phyloP scores from a whole-genome alignment of 805 yeast genomes.

The Suhomyces emberorum region DNA sequence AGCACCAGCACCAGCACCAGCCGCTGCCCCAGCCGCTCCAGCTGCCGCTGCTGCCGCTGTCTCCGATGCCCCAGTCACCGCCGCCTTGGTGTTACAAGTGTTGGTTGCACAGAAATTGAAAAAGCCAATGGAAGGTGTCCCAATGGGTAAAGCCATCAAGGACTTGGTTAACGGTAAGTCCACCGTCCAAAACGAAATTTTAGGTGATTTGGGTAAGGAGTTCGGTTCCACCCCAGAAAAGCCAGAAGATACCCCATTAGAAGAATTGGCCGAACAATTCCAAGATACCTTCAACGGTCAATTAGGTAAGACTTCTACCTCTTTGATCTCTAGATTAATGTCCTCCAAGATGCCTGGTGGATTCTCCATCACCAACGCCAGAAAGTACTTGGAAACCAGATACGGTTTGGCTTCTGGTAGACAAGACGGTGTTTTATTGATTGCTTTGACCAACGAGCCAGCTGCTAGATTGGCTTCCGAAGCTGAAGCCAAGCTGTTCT shows the following conservation, averaged over 20 bases:
- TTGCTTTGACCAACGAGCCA: conserved; percentile 88
- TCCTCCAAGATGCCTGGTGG: conserved; percentile 99
- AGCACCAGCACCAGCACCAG: conserved; percentile 59
- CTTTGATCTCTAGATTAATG: conserved; percentile 85
- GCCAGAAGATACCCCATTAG: conserved; percentile 97
- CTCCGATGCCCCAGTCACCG: conserved; percentile 88
- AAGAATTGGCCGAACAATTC: conserved; percentile 92
- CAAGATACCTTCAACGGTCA: conserved; percentile 87
- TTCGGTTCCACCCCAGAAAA: conserved; percentile 98
- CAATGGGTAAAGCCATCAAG: conserved; percentile 90
- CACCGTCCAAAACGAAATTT: conserved; percentile 95
- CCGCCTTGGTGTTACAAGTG: conserved; percentile 76
- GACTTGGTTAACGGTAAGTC: conserved; percentile 98
- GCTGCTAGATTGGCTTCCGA: conserved; percentile 83
- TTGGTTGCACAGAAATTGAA: conserved; percentile 94
- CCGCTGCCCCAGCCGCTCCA: conserved; percentile 73
- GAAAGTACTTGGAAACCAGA: conserved; percentile 86
- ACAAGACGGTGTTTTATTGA: conserved; percentile 84
- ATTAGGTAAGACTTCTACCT: conserved; percentile 90
- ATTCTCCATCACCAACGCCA: conserved; percentile 84
- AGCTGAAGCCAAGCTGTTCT: conserved; percentile 83
- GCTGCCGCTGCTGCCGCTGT: conserved; percentile 80
- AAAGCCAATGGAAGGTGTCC: conserved; percentile 80
- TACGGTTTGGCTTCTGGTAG: conserved; percentile 94
- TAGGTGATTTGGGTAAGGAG: conserved; percentile 98